These are phyloP conservation scores for Podospora fimiseda DNA, from an alignment of 495 filamentous ascomycete species.

Conservation along the genomic window DNA sequence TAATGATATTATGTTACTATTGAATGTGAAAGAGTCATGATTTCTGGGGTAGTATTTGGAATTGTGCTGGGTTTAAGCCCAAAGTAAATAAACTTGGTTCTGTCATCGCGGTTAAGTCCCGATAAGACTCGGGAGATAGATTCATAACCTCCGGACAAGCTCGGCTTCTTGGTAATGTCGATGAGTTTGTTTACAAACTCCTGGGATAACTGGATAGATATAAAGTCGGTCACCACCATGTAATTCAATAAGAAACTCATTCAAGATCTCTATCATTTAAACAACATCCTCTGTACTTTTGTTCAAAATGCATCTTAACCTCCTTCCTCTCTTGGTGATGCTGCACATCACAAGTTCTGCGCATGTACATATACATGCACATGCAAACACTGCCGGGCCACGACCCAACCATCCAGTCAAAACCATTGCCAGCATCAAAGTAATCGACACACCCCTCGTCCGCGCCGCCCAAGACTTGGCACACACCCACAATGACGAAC, in stretches of 20 bases:
- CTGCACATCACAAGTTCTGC: background rate
- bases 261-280: no score
- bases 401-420: slow-evolving; percentile 4
- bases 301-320: background rate
- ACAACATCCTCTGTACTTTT: no score
- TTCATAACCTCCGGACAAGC: background rate
- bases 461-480: slow-evolving; percentile 35
- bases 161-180: background rate
- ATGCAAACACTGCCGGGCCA: background rate
- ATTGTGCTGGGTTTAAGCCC: no score
- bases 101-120: background rate
- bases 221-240: no score
- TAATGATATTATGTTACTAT: background rate
- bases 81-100: no score
- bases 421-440: slow-evolving; percentile 19
- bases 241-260: no score
- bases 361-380: background rate
- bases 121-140: background rate
- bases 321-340: background rate
- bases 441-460: slow-evolving; percentile 21
- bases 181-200: background rate
- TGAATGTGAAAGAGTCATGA: no score
- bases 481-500: slow-evolving; percentile 25
- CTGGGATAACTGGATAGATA: no score
- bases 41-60: background rate